phyloP scores from a whole-genome alignment of 257 asterid species.

The Scutellaria baicalensis region DNA sequence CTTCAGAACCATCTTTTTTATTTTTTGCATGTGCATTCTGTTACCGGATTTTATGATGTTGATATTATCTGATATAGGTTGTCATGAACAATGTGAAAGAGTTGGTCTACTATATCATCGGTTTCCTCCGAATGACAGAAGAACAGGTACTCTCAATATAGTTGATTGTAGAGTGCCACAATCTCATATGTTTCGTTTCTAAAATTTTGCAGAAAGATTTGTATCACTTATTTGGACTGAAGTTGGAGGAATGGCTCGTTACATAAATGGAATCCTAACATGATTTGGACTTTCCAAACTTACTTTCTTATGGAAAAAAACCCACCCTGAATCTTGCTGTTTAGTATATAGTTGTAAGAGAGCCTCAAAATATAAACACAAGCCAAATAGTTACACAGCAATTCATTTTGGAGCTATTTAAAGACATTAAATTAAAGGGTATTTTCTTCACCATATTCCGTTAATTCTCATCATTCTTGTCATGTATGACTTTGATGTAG shows the following conservation, averaged over 20 bases:
- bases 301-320: background rate
- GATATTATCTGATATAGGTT: constrained; percentile 36
- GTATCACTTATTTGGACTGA: background rate
- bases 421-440: background rate
- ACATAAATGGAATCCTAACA: background rate
- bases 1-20: constrained; percentile 10
- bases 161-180: background rate
- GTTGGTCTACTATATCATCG: constrained; percentile 74
- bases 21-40: background rate
- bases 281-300: background rate
- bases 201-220: background rate
- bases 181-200: background rate
- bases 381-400: background rate
- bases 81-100: constrained; percentile 67
- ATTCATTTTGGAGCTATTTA: background rate
- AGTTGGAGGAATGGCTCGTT: background rate
- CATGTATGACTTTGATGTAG: constrained; percentile 33
- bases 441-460: background rate
- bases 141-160: constrained; percentile 59
- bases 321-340: background rate
- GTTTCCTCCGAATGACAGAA: constrained; percentile 91
- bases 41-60: background rate
- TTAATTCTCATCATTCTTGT: constrained; percentile 9
- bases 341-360: background rate
- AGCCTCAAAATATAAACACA: background rate